These are phyloP conservation scores for Nicotiana otophora DNA, from an alignment of 257 asterid genomes.

Conservation along the genomic window DNA sequence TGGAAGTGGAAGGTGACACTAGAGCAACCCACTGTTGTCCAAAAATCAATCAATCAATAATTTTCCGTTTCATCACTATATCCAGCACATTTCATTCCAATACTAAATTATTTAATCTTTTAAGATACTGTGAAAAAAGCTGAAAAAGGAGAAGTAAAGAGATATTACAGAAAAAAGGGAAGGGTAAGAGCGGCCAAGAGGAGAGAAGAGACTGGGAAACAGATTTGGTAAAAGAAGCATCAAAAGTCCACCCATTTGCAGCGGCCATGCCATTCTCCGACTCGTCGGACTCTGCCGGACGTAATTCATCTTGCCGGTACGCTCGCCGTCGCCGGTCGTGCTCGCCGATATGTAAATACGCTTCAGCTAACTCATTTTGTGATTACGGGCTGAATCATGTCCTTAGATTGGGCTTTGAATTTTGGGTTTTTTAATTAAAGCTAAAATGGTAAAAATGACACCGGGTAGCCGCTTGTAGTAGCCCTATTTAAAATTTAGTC, in stretches of 20 bases:
- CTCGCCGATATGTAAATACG: not conserved
- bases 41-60: not conserved
- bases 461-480: too few relatives aligned
- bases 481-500: too few relatives aligned
- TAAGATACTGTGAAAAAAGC: not conserved
- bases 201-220: constrained; percentile 29
- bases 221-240: constrained; percentile 28
- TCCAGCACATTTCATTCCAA: not conserved
- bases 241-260: constrained; percentile 22
- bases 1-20: too few relatives aligned
- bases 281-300: not conserved
- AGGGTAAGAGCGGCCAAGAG: constrained; percentile 29
- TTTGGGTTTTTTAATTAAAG: not conserved
- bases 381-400: not conserved
- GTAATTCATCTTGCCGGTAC: not conserved
- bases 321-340: not conserved
- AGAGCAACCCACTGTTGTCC: too few relatives aligned
- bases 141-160: not conserved
- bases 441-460: too few relatives aligned
- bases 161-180: constrained; percentile 36
- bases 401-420: not conserved
- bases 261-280: not conserved
- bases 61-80: not conserved
- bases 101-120: not conserved
- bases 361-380: not conserved